Evolutionary conservation across 2,329 filamentous ascomycete species (phyloP).

Genomic region (Colletotrichum tabaci): DNA sequence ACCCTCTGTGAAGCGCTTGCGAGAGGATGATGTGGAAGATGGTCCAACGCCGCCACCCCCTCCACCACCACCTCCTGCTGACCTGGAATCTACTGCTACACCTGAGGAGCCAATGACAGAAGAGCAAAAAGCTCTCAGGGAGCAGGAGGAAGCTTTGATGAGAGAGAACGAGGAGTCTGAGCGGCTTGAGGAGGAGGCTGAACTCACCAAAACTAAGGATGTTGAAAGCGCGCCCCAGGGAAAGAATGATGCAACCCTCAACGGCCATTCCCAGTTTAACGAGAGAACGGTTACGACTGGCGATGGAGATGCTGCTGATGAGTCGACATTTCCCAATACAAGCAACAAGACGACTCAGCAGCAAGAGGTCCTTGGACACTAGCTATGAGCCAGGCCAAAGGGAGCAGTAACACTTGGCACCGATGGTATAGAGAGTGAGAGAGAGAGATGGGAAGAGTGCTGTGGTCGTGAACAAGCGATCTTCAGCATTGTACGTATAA

Average conservation of each 20-base stretch:
- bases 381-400: constrained; percentile 4
- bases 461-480: constrained; percentile 2
- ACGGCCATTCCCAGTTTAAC: constrained; percentile 27
- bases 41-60: constrained; percentile 63
- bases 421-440: not conserved
- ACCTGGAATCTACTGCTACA: constrained; percentile 51
- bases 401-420: not conserved
- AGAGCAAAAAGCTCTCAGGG: constrained; percentile 61
- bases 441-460: not conserved
- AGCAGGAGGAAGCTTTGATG: constrained; percentile 66
- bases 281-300: constrained; percentile 27
- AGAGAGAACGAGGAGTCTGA: constrained; percentile 70
- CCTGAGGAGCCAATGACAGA: constrained; percentile 55
- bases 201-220: constrained; percentile 27
- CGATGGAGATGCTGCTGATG: constrained; percentile 10
- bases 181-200: constrained; percentile 58
- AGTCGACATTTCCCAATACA: constrained; percentile 18
- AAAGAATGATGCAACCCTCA: not conserved
- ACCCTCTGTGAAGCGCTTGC: constrained; percentile 68
- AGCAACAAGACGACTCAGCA: constrained; percentile 26
- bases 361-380: constrained; percentile 44
- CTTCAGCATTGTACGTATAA: constrained; percentile 39
- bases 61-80: constrained; percentile 57
- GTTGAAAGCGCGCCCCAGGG: not conserved
- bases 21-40: constrained; percentile 59